Evolutionary conservation across 192 early-diverging fungal genomes (phyloP).

Genomic region (Tieghemiomyces parasiticus): DNA sequence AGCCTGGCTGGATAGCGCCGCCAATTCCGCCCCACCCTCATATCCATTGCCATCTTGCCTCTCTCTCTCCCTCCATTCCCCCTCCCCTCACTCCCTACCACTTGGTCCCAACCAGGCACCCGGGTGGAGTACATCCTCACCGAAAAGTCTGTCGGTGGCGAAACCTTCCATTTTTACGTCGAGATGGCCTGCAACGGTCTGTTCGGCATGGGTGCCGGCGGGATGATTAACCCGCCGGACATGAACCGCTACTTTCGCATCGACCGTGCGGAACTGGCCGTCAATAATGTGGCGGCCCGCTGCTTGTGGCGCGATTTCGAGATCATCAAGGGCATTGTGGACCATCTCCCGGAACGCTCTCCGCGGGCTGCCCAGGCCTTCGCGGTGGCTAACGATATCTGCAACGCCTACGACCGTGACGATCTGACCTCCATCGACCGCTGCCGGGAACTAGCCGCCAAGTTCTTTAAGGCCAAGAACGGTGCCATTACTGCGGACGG

Average conservation of each 20-base stretch:
- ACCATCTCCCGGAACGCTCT: slow-evolving; percentile 49
- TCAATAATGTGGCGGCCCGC: slow-evolving; percentile 54
- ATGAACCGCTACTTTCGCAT: slow-evolving; percentile 46
- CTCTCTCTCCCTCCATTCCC: too few relatives aligned
- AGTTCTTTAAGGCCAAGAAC: slow-evolving; percentile 53
- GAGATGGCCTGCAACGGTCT: slow-evolving; percentile 89
- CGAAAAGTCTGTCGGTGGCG: slow-evolving; percentile 26
- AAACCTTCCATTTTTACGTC: slow-evolving; percentile 58
- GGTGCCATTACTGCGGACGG: slow-evolving; percentile 13
- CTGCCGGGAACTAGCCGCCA: slow-evolving; percentile 23
- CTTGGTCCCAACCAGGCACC: too few relatives aligned
- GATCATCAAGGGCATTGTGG: slow-evolving; percentile 52
- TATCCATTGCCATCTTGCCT: too few relatives aligned
- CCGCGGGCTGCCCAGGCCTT: slow-evolving; percentile 68
- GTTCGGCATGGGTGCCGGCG: slow-evolving; percentile 67
- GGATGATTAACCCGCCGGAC: slow-evolving; percentile 49
- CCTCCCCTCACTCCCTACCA: too few relatives aligned
- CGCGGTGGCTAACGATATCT: slow-evolving; percentile 56
- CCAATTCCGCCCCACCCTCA: too few relatives aligned
- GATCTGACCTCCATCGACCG: slow-evolving; percentile 29
- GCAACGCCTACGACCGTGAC: slow-evolving; percentile 51
- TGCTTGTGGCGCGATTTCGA: slow-evolving; percentile 61
- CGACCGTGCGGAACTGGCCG: slow-evolving; percentile 45
- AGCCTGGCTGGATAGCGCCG: too few relatives aligned
- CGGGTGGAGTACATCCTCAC: slow-evolving; percentile 36